Conservation (phyloP, 2,329 filamentous ascomycete species). For the Colletotrichum chlorophyti region DNA sequence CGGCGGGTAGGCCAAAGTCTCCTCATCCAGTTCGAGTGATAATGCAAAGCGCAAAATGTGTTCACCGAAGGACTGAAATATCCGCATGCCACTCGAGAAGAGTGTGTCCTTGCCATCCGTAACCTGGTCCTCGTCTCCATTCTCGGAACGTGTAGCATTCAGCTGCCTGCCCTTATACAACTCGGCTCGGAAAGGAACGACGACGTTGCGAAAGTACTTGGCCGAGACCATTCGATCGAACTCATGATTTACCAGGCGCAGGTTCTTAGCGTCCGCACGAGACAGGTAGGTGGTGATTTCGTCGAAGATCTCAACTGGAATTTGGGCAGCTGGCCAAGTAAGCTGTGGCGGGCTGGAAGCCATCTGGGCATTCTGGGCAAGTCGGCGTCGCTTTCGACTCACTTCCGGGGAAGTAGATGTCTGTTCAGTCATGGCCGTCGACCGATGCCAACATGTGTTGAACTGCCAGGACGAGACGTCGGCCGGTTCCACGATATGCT, state of each 20-base stretch:
- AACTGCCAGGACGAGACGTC: not conserved
- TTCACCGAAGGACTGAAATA: constrained; percentile 66
- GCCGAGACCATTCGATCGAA: constrained; percentile 63
- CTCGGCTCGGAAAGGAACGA: constrained; percentile 70
- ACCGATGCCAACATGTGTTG: constrained; percentile 2
- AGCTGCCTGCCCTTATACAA: constrained; percentile 55
- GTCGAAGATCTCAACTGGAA: constrained; percentile 70
- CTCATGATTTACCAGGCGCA: constrained; percentile 67
- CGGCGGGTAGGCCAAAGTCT: constrained; percentile 55
- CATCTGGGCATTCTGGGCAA: constrained; percentile 11
- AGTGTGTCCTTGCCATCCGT: constrained; percentile 32
- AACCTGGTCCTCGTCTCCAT: not conserved
- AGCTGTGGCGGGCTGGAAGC: constrained; percentile 1
- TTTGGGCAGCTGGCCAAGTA: constrained; percentile 39
- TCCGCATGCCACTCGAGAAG: constrained; percentile 59
- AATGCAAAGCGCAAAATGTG: constrained; percentile 71
- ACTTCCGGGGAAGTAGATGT: not conserved
- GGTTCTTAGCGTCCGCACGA: constrained; percentile 62
- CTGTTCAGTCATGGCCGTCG: constrained; percentile 10
- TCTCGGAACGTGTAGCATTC: not conserved
- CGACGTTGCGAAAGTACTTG: constrained; percentile 66
- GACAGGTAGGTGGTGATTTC: constrained; percentile 61
- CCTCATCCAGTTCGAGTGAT: constrained; percentile 71
- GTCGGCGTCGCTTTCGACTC: constrained; percentile 24
- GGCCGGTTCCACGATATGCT: not conserved